Evolutionary conservation across 495 filamentous ascomycete genomes (phyloP).

Genomic region (Bathelium albidoporum): DNA sequence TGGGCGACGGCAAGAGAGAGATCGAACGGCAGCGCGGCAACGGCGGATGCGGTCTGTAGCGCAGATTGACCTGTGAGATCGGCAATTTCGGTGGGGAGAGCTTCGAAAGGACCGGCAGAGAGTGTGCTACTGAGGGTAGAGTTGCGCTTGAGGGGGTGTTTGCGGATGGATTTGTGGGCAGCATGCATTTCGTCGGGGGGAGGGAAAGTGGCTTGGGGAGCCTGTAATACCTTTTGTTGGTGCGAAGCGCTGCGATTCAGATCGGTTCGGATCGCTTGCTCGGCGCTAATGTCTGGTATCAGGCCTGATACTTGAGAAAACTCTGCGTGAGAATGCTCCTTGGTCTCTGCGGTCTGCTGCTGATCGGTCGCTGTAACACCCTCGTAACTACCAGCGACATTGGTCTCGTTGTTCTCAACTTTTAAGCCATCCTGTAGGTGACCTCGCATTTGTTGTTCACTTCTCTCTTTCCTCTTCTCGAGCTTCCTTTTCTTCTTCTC

Average conservation of each 20-base stretch:
- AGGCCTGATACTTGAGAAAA: not conserved
- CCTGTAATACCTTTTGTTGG: not conserved
- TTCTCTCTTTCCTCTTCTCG: slow-evolving; percentile 15
- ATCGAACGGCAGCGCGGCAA: slow-evolving; percentile 47
- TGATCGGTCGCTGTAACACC: not conserved
- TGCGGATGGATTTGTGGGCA: not conserved
- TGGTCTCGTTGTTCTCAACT: not conserved
- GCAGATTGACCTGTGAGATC: slow-evolving; percentile 40
- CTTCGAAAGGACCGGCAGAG: slow-evolving; percentile 20
- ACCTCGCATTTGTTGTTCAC: not conserved
- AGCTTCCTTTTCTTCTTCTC: slow-evolving; percentile 35
- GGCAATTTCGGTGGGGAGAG: slow-evolving; percentile 28
- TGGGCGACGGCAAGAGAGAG: slow-evolving; percentile 63
- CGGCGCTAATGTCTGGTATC: not conserved
- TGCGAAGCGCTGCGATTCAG: not conserved
- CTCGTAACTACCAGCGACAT: slow-evolving; percentile 3
- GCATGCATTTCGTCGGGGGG: not conserved
- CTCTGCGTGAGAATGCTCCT: not conserved
- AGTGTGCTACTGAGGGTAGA: slow-evolving; percentile 23
- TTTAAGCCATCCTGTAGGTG: not conserved
- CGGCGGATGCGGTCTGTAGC: slow-evolving; percentile 38
- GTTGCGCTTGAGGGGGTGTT: not conserved
- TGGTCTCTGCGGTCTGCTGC: not conserved
- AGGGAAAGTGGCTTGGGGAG: not conserved
- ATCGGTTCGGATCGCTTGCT: not conserved